Evolutionary conservation across 805 yeast genomes (phyloP), one percentile per base, ranked within the genome.

Genomic region (Maudiozyma barnettii): DNA sequence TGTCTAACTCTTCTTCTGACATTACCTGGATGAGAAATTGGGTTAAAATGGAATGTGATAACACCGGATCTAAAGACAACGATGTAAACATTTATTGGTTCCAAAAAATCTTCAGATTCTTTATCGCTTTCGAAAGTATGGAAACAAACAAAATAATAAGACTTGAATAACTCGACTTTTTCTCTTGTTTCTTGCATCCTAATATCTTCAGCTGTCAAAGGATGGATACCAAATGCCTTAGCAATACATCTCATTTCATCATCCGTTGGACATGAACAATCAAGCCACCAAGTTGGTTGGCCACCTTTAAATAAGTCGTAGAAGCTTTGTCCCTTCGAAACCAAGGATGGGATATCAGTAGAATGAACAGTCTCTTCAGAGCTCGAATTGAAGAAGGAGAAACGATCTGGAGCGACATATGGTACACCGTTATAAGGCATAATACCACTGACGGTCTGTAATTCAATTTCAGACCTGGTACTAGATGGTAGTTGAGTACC

Each of bases 161-260:
- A 78, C 57, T 81, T 79, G 75, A 91, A 91, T 51, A 91, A 72
- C 68, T 91, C 99, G 29, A 91, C 97, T 67, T 91, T 91, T 70
- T 91, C 99, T 68, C 99, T 89, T 21, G 96, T 79, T 69, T 91
- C 99, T 69, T 90, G 95, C 79, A 88, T 85, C 48, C 96, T 73
- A 54, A 91, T 90, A 80, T 91, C 99, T 69, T 91, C 99, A 1
- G 96, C 89, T 0, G 99, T 91, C 72, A 91, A 80, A 29, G 99
- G 99, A 72, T 91, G 99, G 68, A 91, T 87, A 9, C 96, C 96
- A 66, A 91, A 91, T 0, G 97, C 93, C 58, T 90, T 90, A 9
- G 96, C 83, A 38, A 93, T 65, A 57, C 86, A 81, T 61, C 84
- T 84, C 96, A 93, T 88, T 67, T 93, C 99, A 19, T 81, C 81